Evolutionary conservation across 2,329 filamentous ascomycete genomes (phyloP).

Genomic region (Dactylellina leptospora): DNA sequence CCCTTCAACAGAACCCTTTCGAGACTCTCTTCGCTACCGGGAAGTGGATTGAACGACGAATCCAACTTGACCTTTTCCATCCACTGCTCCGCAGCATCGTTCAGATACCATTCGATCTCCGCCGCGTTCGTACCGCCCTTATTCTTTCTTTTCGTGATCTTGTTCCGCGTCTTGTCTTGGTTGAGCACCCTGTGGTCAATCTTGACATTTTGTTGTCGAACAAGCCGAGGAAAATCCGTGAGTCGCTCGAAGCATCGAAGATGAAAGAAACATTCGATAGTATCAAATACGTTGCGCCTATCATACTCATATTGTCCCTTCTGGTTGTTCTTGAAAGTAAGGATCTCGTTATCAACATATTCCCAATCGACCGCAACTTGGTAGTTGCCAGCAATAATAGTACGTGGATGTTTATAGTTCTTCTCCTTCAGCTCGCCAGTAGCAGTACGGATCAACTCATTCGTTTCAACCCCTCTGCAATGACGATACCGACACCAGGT

Average conservation of each 20-base stretch:
- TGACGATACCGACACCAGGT: conserved; percentile 51
- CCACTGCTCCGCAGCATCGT: conserved; percentile 45
- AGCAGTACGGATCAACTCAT: conserved; percentile 39
- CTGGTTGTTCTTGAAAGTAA: conserved; percentile 22
- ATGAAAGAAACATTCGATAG: conserved; percentile 48
- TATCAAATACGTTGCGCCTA: conserved; percentile 43
- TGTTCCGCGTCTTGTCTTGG: conserved; percentile 45
- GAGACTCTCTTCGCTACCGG: conserved; percentile 39
- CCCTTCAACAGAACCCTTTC: conserved; percentile 37
- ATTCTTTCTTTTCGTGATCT: conserved; percentile 46
- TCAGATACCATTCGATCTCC: conserved; percentile 53
- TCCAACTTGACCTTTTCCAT: conserved; percentile 31
- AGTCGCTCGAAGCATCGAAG: conserved; percentile 49
- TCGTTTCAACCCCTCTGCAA: conserved; percentile 45
- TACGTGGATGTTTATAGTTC: conserved; percentile 51
- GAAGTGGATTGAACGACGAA: conserved; percentile 33
- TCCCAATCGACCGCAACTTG: conserved; percentile 50
- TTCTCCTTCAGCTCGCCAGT: conserved; percentile 43
- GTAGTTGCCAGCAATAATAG: conserved; percentile 51
- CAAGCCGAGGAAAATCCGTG: conserved; percentile 33
- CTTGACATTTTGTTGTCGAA: conserved; percentile 28
- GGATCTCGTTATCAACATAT: conserved; percentile 34
- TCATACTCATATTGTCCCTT: conserved; percentile 39
- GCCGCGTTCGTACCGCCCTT: conserved; percentile 52
- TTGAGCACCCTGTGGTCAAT: conserved; percentile 46